These are phyloP conservation scores for Penicillium arizonense DNA, from an alignment of 495 filamentous ascomycete species.

Conservation along the genomic window DNA sequence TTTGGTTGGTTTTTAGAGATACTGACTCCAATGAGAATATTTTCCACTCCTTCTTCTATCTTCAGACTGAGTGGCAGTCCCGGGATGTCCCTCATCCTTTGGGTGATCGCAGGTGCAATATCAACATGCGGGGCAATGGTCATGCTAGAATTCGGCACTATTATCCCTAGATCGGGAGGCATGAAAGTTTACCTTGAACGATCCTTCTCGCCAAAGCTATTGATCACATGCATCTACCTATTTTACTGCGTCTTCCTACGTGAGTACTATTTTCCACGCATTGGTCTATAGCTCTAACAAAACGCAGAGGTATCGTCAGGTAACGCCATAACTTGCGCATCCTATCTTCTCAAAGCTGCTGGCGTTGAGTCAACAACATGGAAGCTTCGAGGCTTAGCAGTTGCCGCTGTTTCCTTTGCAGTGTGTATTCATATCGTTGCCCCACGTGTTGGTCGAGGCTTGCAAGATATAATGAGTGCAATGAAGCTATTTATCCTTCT, in stretches of 20 bases:
- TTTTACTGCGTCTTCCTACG: conserved; percentile 27
- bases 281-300: background rate
- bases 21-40: conserved; percentile 47
- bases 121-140: conserved; percentile 58
- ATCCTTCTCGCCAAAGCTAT: conserved; percentile 50
- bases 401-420: conserved; percentile 28
- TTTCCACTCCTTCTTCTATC: conserved; percentile 65
- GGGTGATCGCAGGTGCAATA: conserved; percentile 58
- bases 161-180: conserved; percentile 64
- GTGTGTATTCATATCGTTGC: conserved; percentile 27
- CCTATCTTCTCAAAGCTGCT: conserved; percentile 23
- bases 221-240: conserved; percentile 48
- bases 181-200: conserved; percentile 70
- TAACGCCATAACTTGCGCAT: conserved; percentile 27
- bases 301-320: conserved; percentile 20
- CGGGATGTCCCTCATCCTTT: conserved; percentile 59
- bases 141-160: conserved; percentile 63
- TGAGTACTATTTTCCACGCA: background rate
- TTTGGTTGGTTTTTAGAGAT: background rate
- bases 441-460: conserved; percentile 23
- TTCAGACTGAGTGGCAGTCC: conserved; percentile 60
- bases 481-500: conserved; percentile 41
- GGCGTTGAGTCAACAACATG: conserved; percentile 23
- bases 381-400: conserved; percentile 33
- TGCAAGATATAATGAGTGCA: conserved; percentile 34